Evolutionary conservation across 2,329 filamentous ascomycete species (phyloP).

Genomic region (Colletotrichum zoysiae): DNA sequence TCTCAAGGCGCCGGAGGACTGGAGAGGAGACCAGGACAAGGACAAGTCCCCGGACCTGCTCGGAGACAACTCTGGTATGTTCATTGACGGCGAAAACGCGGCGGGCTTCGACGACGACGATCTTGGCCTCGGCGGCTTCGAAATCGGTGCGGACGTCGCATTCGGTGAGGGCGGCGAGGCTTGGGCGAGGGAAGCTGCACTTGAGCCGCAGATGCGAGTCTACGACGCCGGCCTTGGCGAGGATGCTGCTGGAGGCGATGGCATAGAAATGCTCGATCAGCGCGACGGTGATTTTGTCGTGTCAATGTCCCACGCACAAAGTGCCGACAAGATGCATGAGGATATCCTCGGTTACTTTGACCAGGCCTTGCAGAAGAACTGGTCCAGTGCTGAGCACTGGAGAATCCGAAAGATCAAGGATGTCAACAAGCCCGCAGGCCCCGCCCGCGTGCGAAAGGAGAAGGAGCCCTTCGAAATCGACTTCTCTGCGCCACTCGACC

Average conservation of each 20-base stretch:
- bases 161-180: slow-evolving; percentile 97
- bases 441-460: slow-evolving; percentile 82
- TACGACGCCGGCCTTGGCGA: slow-evolving; percentile 74
- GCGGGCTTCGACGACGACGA: slow-evolving; percentile 79
- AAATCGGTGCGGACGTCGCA: slow-evolving; percentile 77
- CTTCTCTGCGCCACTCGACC: slow-evolving; percentile 81
- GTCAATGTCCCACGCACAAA: slow-evolving; percentile 75
- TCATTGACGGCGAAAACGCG: slow-evolving; percentile 88
- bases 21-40: slow-evolving; percentile 78
- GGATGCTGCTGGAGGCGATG: slow-evolving; percentile 65
- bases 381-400: slow-evolving; percentile 99
- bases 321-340: slow-evolving; percentile 79
- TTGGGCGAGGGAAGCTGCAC: slow-evolving; percentile 90
- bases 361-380: slow-evolving; percentile 95
- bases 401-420: slow-evolving; percentile 94
- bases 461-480: slow-evolving; percentile 97
- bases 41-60: slow-evolving; percentile 66
- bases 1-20: slow-evolving; percentile 88
- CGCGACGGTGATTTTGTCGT: slow-evolving; percentile 81
- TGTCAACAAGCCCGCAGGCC: slow-evolving; percentile 72
- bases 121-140: slow-evolving; percentile 77
- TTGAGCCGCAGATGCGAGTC: slow-evolving; percentile 87
- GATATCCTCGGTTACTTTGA: slow-evolving; percentile 99
- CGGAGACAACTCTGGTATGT: slow-evolving; percentile 81
- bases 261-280: slow-evolving; percentile 70